Conservation (phyloP, 805 yeast species). For the Myxozyma sirexii region DNA sequence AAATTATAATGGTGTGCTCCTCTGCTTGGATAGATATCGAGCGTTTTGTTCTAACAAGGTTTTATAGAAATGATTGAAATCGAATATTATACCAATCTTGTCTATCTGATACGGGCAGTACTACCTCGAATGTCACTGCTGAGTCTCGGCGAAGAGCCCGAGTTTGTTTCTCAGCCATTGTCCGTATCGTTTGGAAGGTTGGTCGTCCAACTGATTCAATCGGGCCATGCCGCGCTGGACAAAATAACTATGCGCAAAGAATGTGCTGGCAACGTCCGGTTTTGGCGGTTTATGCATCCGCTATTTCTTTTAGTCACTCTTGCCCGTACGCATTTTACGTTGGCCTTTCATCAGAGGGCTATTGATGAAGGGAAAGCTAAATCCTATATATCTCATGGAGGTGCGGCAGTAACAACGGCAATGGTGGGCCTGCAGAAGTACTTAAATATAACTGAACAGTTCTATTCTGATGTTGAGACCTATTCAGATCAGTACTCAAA, state of each 20-base stretch:
- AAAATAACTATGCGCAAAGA: neutral
- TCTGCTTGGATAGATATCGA: neutral
- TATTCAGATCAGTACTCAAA: neutral
- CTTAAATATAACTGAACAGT: neutral
- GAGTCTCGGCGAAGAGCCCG: neutral
- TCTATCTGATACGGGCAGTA: constrained; percentile 8
- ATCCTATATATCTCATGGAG: neutral
- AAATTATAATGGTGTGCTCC: neutral
- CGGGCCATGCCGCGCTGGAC: constrained; percentile 13
- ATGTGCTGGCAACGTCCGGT: neutral
- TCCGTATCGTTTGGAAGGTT: constrained; percentile 2
- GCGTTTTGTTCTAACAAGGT: neutral
- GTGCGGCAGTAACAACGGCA: neutral
- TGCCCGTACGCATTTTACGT: constrained; percentile 4
- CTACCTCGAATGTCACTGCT: constrained; percentile 9
- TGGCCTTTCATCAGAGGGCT: neutral
- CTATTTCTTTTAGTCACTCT: neutral
- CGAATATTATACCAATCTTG: constrained; percentile 6
- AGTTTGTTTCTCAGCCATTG: neutral
- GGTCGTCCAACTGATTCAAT: neutral
- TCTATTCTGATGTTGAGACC: neutral
- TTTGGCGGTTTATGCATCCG: constrained; percentile 10
- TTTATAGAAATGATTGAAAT: constrained; percentile 6
- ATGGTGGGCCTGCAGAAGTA: neutral
- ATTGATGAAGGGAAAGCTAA: neutral